Percentiles rank a stretch among this genome's conserved stretches.
These are phyloP conservation scores for Xylaria multiplex DNA, from an alignment of 2,329 filamentous ascomycete genomes.

Conservation along the genomic window DNA sequence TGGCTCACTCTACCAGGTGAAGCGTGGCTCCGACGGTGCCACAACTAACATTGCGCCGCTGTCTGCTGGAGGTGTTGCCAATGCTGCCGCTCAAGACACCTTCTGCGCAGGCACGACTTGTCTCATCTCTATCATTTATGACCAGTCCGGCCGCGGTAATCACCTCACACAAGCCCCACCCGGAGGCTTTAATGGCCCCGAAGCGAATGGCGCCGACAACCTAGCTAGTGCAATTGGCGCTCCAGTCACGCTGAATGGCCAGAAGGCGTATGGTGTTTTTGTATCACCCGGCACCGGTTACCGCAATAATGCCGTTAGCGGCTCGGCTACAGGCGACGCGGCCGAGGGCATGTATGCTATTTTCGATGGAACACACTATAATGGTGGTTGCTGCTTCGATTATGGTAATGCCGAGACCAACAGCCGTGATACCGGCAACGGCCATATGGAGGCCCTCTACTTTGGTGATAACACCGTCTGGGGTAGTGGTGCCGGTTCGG, in stretches of 20 bases:
- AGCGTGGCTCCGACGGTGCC: conserved; percentile 63
- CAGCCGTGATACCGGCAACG: conserved; percentile 64
- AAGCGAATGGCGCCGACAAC: conserved; percentile 67
- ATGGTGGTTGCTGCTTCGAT: conserved; percentile 65
- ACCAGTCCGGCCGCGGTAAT: conserved; percentile 70
- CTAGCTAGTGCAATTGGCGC: conserved; percentile 68
- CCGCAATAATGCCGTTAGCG: conserved; percentile 64
- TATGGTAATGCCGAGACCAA: conserved; percentile 67
- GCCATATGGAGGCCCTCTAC: conserved; percentile 78
- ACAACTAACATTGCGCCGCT: conserved; percentile 61
- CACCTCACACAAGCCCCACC: conserved; percentile 70
- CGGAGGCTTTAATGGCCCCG: conserved; percentile 66
- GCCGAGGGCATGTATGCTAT: conserved; percentile 70
- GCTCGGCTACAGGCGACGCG: conserved; percentile 64
- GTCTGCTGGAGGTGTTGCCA: conserved; percentile 69
- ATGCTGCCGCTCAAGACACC: conserved; percentile 67
- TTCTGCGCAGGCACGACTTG: conserved; percentile 71
- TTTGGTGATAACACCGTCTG: conserved; percentile 65
- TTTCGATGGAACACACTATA: conserved; percentile 69
- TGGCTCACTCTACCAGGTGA: conserved; percentile 68
- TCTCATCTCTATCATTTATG: conserved; percentile 71
- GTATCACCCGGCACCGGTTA: conserved; percentile 70
- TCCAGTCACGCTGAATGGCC: conserved; percentile 67
- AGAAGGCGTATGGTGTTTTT: conserved; percentile 72
- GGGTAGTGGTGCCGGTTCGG: conserved; percentile 66